Evolutionary conservation across 192 early-diverging fungal genomes (phyloP), one percentile per base, ranked within the genome.

Genomic region (Coemansia sp.): DNA sequence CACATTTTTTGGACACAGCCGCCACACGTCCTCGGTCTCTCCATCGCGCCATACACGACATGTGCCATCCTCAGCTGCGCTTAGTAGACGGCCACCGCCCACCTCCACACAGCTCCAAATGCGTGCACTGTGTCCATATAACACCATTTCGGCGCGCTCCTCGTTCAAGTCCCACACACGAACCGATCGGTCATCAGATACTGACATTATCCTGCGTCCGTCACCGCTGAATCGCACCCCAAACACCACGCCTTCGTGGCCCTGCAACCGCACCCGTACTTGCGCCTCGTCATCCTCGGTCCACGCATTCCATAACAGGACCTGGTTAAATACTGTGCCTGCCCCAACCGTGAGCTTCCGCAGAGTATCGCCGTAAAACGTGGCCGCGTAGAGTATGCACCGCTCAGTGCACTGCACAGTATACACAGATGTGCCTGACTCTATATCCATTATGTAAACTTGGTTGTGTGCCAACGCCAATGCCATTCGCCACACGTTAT

Each of bases 291-390:
- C 7, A 16, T 1, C 7, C 9, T 33, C 21, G 51, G 32, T 49
- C 23, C 32, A 35, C 6, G 32, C 32, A 35, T 35, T 12, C 91
- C 91, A 92, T 6, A 92, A 45, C 56, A 89, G 73, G 0, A 91
- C 86, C 40, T 92, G 80, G 71, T 91, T 92, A 64, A 93, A 95
- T 6, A 93, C 91, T 6, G 93, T 95, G 0, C 93, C 93, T 0
- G 86, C 85, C 0, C 87, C 88, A 12, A 93, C 71, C 16, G 70
- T 58, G 4, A 92, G 45, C 0, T 62, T 65, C 10, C 68, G 72
- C 10, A 73, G 27, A 0, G 77, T 85, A 6, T 62, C 54, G n/a
- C 88, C 88, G 56, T 77, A 83, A 35, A 94, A 86, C 33, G 86
- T 82, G 0, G 91, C 91, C 1, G 89, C 82, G 67, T 92, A 92